phyloP scores from a whole-genome alignment of 2,329 filamentous ascomycete species.

The Aspergillus persii region DNA sequence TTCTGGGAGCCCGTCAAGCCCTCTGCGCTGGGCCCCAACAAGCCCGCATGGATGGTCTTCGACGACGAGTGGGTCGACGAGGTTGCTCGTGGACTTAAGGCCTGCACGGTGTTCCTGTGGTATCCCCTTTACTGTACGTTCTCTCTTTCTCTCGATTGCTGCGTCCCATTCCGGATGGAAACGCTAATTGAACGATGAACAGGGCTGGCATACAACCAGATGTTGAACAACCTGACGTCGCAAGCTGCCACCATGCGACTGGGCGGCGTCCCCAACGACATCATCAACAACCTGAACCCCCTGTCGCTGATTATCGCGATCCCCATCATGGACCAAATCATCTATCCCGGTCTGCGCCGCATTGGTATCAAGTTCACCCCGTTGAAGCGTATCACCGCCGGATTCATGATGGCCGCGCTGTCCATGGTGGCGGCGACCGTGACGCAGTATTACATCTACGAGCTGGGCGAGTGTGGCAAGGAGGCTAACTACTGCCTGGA shows the following conservation, averaged over 20 bases:
- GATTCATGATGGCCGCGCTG: slow-evolving; percentile 48
- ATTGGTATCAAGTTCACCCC: slow-evolving; percentile 51
- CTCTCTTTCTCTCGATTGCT: not conserved
- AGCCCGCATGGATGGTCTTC: slow-evolving; percentile 64
- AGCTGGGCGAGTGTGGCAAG: slow-evolving; percentile 59
- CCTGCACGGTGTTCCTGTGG: slow-evolving; percentile 67
- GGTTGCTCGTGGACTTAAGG: slow-evolving; percentile 66
- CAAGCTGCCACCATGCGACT: slow-evolving; percentile 55
- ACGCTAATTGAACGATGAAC: not conserved
- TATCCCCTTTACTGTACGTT: slow-evolving; percentile 50
- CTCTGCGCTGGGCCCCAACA: slow-evolving; percentile 19
- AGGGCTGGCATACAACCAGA: slow-evolving; percentile 53
- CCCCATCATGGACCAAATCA: slow-evolving; percentile 51
- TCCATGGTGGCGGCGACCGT: slow-evolving; percentile 53
- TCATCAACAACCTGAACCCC: slow-evolving; percentile 56
- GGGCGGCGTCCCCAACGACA: slow-evolving; percentile 55
- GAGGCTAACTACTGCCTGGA: slow-evolving; percentile 52
- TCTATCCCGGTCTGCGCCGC: slow-evolving; percentile 53
- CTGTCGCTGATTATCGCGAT: slow-evolving; percentile 55
- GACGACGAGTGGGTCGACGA: slow-evolving; percentile 83
- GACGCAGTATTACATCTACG: slow-evolving; percentile 56
- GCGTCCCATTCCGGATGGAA: not conserved
- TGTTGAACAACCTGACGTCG: slow-evolving; percentile 55
- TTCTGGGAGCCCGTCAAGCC: slow-evolving; percentile 36
- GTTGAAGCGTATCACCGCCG: slow-evolving; percentile 52